Evolutionary conservation across 1,139 yeast species (phyloP), one percentile per base, ranked within the genome.

Genomic region (Hemisphaericaspora xylanilytica): DNA sequence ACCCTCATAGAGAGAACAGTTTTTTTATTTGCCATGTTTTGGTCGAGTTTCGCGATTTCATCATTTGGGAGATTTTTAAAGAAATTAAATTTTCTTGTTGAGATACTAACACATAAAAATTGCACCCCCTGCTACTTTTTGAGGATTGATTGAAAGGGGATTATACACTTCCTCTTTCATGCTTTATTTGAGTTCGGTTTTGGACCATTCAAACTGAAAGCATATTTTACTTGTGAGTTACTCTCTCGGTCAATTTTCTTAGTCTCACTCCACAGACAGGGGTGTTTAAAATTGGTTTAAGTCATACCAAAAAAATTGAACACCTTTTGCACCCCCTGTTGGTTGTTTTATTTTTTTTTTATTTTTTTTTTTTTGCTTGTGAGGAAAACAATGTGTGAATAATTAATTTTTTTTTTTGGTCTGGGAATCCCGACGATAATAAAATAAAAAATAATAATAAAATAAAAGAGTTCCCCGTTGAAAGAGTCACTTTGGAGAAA

Each of bases 21-120:
- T 27, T 28, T 15, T 28, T 28, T 28, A 8, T 22, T 6, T 22
- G 4, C 8, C 11, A 9, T 22, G 6, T 10, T 22, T 22, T 22
- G 9, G 26, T 21, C 10, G n/a, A n/a, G n/a, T 15, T 15, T 28
- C 20, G 21, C 20, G 31, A 28, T 28, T 28, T 28, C 31, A 28
- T 28, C 31, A 28, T 28, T 28, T 13, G 31, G 20, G 31, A 28
- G 18, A 28, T 28, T 28, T 28, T 18, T 21, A 21, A 28, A 28
- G n/a, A n/a, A 5, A 8, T 10, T 22, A 22, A 22, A 9, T 22
- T 22, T 22, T 22, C n/a, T 22, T 9, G 4, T 22, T 5, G 26
- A 6, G 9, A 4, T 22, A 12, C 26, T 10, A 5, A 22, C 5
- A 22, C 26, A 22, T 4, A 10, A 5, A 9, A 9, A 9, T 22